Evolutionary conservation across 2,329 filamentous ascomycete genomes (phyloP), one percentile per base, ranked within the genome.

Genomic region (Fusarium annulatum): DNA sequence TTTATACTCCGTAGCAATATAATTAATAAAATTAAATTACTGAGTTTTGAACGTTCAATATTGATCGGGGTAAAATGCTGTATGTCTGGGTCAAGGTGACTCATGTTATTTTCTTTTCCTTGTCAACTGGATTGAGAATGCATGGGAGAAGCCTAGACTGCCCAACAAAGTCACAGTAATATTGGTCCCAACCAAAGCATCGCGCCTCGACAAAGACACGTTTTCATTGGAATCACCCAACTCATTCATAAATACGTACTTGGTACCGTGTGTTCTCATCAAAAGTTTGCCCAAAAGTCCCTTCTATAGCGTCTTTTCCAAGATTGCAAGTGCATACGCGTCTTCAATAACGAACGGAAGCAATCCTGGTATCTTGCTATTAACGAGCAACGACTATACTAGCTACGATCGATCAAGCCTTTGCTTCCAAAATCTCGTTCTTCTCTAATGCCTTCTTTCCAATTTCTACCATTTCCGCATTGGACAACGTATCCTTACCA

Each of bases 401-500:
- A 18, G 8, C 23, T 28, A 9, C 5, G 3, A 39, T 45, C 3
- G 11, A 23, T 16, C 2, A 21, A 4, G n/a, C n/a, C 39, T 60
- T 23, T 15, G 16, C 34, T 14, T 9, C 33, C 14, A 39, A 2
- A 18, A 39, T 43, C 6, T n/a, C 43, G 16, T 30, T 56, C 48
- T 45, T 58, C 56, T 46, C 19, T 5, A 73, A 15, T 4, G 57
- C 67, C 26, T 43, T 53, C 23, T 62, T 67, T 14, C 71, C 84
- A 61, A 85, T 83, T 53, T 80, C 81, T 39, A 74, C 78, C 69
- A 87, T 49, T 56, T 88, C 86, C 3, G 80, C 78, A 51, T 85
- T 86, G 56, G 76, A 45, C 26, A 88, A 71, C 4, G 84, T 81
- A 1, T 88, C 85, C 73, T 85, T 85, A 53, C 85, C 83, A 41